phyloP scores from a whole-genome alignment of 306 rosid genomes.

The Ormosia semicastrata region DNA sequence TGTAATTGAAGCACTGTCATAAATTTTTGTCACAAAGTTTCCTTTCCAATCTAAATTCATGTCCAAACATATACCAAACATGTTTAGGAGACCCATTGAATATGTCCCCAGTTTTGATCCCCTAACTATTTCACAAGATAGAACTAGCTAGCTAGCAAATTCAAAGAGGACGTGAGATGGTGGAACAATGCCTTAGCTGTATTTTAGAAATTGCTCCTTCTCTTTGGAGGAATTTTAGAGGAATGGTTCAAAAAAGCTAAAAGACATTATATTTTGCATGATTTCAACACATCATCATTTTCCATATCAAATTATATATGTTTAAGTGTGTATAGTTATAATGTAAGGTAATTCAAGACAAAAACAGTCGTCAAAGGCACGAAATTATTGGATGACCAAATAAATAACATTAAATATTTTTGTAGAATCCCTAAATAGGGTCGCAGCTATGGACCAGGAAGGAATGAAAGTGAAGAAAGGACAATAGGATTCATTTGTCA shows the following conservation, averaged over 20 bases:
- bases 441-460: neutral
- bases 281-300: too few species aligned
- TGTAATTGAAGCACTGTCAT: neutral
- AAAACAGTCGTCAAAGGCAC: neutral
- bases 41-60: conserved; percentile 17
- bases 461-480: conserved; percentile 7
- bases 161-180: too few species aligned
- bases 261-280: too few species aligned
- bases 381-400: neutral
- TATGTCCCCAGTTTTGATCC: conserved; percentile 33
- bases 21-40: neutral
- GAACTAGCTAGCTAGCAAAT: too few species aligned
- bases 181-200: too few species aligned
- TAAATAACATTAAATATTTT: neutral
- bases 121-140: neutral
- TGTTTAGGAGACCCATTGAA: conserved; percentile 34
- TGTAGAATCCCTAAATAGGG: neutral
- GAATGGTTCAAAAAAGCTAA: too few species aligned
- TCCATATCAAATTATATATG: too few species aligned
- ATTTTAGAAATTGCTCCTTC: too few species aligned
- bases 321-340: too few species aligned
- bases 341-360: too few species aligned
- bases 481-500: too few species aligned
- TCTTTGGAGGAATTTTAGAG: too few species aligned
- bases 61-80: conserved; percentile 40